Conservation (phyloP, 257 asterid species). For the Ehretia macrophylla region DNA sequence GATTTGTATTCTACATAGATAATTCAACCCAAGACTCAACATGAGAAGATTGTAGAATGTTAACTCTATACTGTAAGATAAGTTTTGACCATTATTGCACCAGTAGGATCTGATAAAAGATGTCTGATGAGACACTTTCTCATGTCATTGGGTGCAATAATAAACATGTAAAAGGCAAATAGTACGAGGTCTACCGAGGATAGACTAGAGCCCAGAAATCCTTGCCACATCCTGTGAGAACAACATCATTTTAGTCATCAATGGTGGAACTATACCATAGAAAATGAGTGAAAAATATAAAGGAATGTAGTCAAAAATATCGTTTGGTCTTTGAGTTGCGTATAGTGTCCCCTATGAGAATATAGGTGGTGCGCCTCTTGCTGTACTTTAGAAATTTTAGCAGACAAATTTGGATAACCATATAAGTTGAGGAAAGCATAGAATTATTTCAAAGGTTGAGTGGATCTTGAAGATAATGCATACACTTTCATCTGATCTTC, state of each 20-base stretch:
- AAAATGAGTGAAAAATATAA: too few species aligned
- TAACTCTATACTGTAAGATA: conserved; percentile 54
- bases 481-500: too few species aligned
- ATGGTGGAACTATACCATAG: background rate
- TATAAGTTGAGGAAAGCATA: too few species aligned
- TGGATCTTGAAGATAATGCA: too few species aligned
- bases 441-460: too few species aligned
- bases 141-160: conserved; percentile 89
- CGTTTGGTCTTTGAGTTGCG: too few species aligned
- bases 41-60: background rate
- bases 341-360: too few species aligned
- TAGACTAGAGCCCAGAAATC: conserved; percentile 91
- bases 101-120: conserved; percentile 93
- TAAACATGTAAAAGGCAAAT: conserved; percentile 87
- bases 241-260: conserved; percentile 7
- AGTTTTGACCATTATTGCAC: conserved; percentile 77
- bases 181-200: conserved; percentile 82
- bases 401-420: too few species aligned
- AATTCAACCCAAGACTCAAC: background rate
- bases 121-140: conserved; percentile 84
- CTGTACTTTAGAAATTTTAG: too few species aligned
- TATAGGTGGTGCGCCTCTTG: too few species aligned
- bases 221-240: conserved; percentile 88
- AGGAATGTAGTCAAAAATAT: too few species aligned
- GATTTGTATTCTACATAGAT: background rate